Evolutionary conservation across 805 yeast genomes (phyloP).

Genomic region (Hanseniaspora nectarophila): DNA sequence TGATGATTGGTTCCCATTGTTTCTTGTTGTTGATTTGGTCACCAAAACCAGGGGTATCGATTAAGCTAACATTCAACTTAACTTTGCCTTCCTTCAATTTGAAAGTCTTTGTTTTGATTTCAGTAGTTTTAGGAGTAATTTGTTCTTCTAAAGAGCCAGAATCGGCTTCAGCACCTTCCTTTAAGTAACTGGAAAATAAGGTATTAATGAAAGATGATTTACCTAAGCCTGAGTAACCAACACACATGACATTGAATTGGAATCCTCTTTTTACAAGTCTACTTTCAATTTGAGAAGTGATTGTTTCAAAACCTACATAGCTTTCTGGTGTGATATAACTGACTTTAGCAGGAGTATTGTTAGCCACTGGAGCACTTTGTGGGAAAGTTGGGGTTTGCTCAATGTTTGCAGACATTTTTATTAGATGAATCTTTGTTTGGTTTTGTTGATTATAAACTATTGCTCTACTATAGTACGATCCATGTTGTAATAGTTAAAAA

Average conservation of each 20-base stretch:
- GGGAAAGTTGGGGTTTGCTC: not conserved
- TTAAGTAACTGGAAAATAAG: constrained; percentile 70
- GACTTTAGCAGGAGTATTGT: not conserved
- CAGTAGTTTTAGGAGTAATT: constrained; percentile 77
- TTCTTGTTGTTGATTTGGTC: constrained; percentile 90
- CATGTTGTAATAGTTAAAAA: not conserved
- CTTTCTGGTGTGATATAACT: constrained; percentile 42
- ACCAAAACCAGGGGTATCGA: constrained; percentile 97
- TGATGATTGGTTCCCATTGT: constrained; percentile 93
- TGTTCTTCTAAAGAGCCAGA: constrained; percentile 26
- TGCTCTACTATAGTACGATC: no score
- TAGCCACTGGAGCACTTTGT: constrained; percentile 11
- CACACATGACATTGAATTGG: constrained; percentile 87
- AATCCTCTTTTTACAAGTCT: constrained; percentile 85
- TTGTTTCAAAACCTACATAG: constrained; percentile 94
- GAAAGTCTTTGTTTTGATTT: constrained; percentile 61
- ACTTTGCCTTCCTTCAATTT: constrained; percentile 76
- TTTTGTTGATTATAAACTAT: not conserved
- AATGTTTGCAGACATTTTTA: constrained; percentile 7
- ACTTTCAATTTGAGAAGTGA: constrained; percentile 89
- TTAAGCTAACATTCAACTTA: constrained; percentile 68
- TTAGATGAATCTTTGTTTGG: not conserved
- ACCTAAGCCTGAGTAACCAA: constrained; percentile 88
- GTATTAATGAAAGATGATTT: constrained; percentile 88
- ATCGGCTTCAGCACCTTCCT: constrained; percentile 43